phyloP scores from a whole-genome alignment of 441 rosid species.

The Populus hybrid region DNA sequence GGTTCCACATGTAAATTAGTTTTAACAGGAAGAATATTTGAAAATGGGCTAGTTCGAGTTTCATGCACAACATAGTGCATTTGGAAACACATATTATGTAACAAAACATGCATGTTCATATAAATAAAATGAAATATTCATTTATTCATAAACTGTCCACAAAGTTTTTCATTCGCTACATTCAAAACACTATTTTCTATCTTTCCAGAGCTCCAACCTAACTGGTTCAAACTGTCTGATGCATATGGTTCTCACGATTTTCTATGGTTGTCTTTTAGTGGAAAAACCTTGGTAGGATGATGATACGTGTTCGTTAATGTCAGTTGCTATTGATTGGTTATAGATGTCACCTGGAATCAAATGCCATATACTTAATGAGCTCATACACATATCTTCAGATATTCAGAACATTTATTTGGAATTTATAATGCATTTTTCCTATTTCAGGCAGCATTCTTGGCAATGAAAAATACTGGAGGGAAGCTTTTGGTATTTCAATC shows the following conservation, averaged over 20 bases:
- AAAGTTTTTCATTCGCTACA: neutral
- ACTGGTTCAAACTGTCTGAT: neutral
- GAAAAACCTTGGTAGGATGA: neutral
- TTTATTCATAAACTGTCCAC: neutral
- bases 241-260: neutral
- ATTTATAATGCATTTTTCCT: neutral
- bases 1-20: neutral
- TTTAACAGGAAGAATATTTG: neutral
- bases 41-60: neutral
- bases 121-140: neutral
- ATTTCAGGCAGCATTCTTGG: slow-evolving; percentile 76
- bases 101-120: neutral
- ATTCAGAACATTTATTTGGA: neutral
- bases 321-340: neutral
- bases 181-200: neutral
- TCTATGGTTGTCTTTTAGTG: neutral
- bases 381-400: neutral
- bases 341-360: neutral
- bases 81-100: neutral
- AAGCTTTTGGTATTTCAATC: slow-evolving; percentile 89
- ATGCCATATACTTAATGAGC: neutral
- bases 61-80: neutral
- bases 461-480: slow-evolving; percentile 80
- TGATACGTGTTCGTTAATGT: neutral
- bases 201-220: neutral